Percentiles rank a stretch among this genome's conserved stretches.
Evolutionary conservation across 2,329 filamentous ascomycete genomes (phyloP).

Genomic region (Hymenoscyphus albidus): DNA sequence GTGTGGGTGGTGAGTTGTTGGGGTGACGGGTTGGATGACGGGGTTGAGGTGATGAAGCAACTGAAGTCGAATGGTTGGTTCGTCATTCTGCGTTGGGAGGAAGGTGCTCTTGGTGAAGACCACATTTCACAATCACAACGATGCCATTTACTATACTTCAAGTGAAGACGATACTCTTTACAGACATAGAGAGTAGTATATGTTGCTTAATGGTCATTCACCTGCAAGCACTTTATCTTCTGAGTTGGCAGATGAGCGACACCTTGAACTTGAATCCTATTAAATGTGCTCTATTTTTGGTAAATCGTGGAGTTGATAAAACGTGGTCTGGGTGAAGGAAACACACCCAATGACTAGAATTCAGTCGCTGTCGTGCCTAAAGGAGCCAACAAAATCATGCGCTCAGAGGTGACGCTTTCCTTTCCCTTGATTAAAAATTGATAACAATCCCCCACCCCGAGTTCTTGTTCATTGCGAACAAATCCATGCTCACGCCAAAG

Average conservation of each 20-base stretch:
- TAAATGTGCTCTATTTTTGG: not conserved
- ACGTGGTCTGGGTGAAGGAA: not conserved
- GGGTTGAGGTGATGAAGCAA: not conserved
- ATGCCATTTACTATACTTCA: no score
- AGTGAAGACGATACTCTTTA: no score
- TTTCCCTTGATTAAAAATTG: not conserved
- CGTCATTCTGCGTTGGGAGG: not conserved
- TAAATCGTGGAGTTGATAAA: not conserved
- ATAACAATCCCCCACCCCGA: not conserved
- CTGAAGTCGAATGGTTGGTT: not conserved
- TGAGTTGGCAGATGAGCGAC: no score
- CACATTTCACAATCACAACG: no score
- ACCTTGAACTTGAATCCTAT: not conserved
- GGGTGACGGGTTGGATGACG: not conserved
- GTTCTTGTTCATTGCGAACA: not conserved
- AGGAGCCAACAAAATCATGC: not conserved
- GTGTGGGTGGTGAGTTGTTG: not conserved
- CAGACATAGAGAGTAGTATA: no score
- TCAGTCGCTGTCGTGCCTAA: not conserved
- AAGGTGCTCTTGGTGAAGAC: not conserved
- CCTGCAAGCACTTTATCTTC: no score
- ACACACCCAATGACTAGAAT: not conserved
- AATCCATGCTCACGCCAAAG: not conserved
- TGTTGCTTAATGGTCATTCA: no score
- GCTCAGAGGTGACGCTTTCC: not conserved